Evolutionary conservation across 1,284 basidiomycete genomes (phyloP), one percentile per base, ranked within the genome.

Genomic region (Sanghuangporus weigelae): DNA sequence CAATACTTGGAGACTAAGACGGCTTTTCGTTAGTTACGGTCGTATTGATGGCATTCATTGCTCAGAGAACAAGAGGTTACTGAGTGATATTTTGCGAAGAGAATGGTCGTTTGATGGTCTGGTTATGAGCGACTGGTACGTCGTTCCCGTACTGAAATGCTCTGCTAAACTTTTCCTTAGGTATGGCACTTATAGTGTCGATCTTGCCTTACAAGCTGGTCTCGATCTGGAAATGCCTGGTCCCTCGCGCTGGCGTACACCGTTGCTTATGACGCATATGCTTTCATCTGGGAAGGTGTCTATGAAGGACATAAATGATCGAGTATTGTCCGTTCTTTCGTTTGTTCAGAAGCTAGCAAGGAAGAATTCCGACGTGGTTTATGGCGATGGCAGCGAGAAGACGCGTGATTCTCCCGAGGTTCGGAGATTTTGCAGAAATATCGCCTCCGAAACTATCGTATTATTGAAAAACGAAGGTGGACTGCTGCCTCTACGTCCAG

Each of bases 181-280:
- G 85, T 83, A 79, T 69, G 86, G 87, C 7, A 84, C 83, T 0
- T 88, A 88, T 72, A 80, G 82, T 58, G 78, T 82, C 44, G 84
- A 84, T 67, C 73, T 77, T 46, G 74, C 82, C 1, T 77, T 89
- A 68, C 87, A 88, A 67, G 87, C 87, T 3, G 84, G 85, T 0
- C 73, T 89, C 11, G 86, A 88, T 69, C 79, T 89, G 23, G 86
- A 90, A 72, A 89, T 89, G 86, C 86, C 86, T 3, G 86, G 85
- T 3, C 81, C 82, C 7, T 79, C 84, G 21, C 80, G 84, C 48
- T 89, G 85, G 87, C 79, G 88, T 60, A 84, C 81, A 0, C 73
- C 76, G 3, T 66, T 78, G 7, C 80, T 88, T 55, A 78, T 88
- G 16, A 77, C 79, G 31, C 84, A 86, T 57, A 79, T 76, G 54